phyloP scores from a whole-genome alignment of 495 filamentous ascomycete species.

The Hypoxylon cercidicola region DNA sequence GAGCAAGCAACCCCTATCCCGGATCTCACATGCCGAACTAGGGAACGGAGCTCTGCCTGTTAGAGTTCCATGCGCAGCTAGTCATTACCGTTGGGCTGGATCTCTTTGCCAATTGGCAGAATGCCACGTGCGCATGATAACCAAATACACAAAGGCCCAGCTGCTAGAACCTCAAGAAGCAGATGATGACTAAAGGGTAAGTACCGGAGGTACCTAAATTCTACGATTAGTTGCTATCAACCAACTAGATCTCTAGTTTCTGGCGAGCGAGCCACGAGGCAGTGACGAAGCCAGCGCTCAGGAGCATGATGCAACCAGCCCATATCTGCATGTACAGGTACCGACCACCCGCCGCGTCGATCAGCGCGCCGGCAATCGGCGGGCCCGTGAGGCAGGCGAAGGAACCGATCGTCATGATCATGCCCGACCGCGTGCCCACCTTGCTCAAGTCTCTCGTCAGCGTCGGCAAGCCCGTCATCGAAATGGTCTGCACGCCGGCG shows the following conservation, averaged over 20 bases:
- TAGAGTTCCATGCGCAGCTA: not conserved
- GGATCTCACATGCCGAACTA: not conserved
- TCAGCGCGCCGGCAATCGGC: slow-evolving; percentile 69
- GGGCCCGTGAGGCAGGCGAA: slow-evolving; percentile 71
- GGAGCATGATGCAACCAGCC: slow-evolving; percentile 51
- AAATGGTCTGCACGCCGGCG: slow-evolving; percentile 72
- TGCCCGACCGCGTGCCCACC: slow-evolving; percentile 71
- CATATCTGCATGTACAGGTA: slow-evolving; percentile 68
- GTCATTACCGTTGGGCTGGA: not conserved
- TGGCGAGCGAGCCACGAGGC: slow-evolving; percentile 32
- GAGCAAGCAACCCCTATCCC: too few species aligned
- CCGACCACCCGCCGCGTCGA: slow-evolving; percentile 49
- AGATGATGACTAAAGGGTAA: not conserved
- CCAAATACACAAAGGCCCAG: not conserved
- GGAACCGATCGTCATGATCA: slow-evolving; percentile 72
- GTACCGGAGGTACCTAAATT: slow-evolving; percentile 3
- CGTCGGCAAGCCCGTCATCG: slow-evolving; percentile 66
- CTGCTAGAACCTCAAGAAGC: not conserved
- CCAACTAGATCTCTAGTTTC: slow-evolving; percentile 9
- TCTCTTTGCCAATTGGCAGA: not conserved
- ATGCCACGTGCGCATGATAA: not conserved
- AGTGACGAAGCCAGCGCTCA: slow-evolving; percentile 32
- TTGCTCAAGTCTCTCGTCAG: slow-evolving; percentile 71
- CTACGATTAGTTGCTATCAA: not conserved
- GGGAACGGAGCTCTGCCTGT: not conserved